Evolutionary conservation across 306 rosid genomes (phyloP), one percentile per base, ranked within the genome.

Genomic region (Adenanthera pavonina): DNA sequence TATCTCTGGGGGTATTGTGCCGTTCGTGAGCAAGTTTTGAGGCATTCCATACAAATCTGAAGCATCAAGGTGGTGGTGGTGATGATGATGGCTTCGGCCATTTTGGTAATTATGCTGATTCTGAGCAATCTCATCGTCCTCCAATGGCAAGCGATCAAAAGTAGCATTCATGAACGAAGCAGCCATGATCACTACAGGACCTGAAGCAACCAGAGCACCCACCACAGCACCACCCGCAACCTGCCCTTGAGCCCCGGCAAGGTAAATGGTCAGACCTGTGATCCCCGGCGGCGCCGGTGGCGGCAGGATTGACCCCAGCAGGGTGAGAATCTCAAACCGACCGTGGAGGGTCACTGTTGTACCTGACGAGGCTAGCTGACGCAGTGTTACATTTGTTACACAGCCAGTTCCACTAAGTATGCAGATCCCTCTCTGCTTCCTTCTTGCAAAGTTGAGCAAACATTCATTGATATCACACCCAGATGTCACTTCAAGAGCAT

Each of bases 91-190:
- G 40, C 74, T 46, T 44, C 74, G 16, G 11, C 74, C 56, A 46
- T 69, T 69, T 5, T 68, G 74, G 35, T 43, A 19, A 46, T 46
- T 17, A 36, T 69, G 53, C 33, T 69, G 34, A 20, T 69, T 69
- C 17, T 69, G 74, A 46, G n/a, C 38, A 19, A 69, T 68, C 17
- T 68, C 74, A 1, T 69, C 74, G 33, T 69, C 74, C 74, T 69
- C 74, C 74, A 43, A 69, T 69, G 74, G 74, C 51, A 69, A 11
- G 5, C 74, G 54, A 69, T 69, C 74, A 69, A 69, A 46, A 44
- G 56, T 69, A 20, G 74, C 74, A 69, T 69, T 69, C 74, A 69
- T 69, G 54, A 69, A 69, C 5, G 74, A 69, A n/a, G 74, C 74
- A 44, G 74, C 74, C 74, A 69, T 69, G 3, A 69, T 44, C n/a